Base-by-base conservation (phyloP, 768 basidiomycete species). In the Lactarius quietus region DNA sequence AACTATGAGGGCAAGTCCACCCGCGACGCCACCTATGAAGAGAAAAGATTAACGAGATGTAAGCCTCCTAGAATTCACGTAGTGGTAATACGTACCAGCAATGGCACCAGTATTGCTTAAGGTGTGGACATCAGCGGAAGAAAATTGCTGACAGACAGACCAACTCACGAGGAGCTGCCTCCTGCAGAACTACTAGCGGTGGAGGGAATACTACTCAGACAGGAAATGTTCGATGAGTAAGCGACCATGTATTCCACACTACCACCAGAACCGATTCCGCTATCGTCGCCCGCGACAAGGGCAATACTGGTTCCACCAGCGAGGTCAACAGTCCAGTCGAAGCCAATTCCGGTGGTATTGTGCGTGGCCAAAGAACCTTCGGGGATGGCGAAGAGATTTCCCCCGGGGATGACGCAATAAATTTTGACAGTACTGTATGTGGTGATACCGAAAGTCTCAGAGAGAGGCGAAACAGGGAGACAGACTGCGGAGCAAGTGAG, bases 351-450 rank as follows among this genome's bases (percentile, higher is more conserved):
- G 66, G 83, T 72, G 0, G 69, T 62, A 0, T 71, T 28, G 3
- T n/a, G n/a, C n/a, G n/a, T n/a, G n/a, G n/a, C n/a, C n/a, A n/a
- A n/a, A n/a, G n/a, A n/a, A n/a, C n/a, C n/a, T n/a, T n/a, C n/a
- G n/a, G n/a, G n/a, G n/a, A n/a, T n/a, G n/a, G n/a, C n/a, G n/a
- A n/a, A n/a, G n/a, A n/a, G n/a, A n/a, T n/a, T n/a, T n/a, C n/a
- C n/a, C 91, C 92, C n/a, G 1, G 92, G 92, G 35, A 92, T 92
- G 51, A 91, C 78, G 3, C 89, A 89, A 29, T 84, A 78, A 73
- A 90, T 89, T 38, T 74, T 80, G n/a, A 84, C 81, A 1, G 72
- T 83, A 17, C 89, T 89, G 64, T 36, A 57, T 36, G 41, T n/a
- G n/a, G n/a, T n/a, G n/a, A n/a, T n/a, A n/a, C n/a, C 6, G 66